Conservation (phyloP, 78 protist species). For the Dictyostelium brefeldianum region DNA sequence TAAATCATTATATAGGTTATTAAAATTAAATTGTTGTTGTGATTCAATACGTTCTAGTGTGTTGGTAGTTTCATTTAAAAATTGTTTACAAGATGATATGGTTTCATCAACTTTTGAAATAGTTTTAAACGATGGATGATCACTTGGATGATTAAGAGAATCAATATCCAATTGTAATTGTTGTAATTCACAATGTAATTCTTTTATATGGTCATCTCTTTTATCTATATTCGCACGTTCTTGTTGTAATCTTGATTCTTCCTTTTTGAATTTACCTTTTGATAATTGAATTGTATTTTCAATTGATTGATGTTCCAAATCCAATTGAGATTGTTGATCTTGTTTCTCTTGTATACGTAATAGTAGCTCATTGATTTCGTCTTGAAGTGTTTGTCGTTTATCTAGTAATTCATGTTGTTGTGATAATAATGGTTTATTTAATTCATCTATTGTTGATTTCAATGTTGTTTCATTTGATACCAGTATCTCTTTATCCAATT, state of each 20-base stretch:
- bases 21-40: background rate
- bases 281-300: background rate
- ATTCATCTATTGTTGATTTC: background rate
- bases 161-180: background rate
- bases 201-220: background rate
- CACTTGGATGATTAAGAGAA: constrained; percentile 10
- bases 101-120: background rate
- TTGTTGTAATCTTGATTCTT: constrained; percentile 12
- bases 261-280: constrained; percentile 20
- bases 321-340: background rate
- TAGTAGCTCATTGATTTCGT: constrained; percentile 31
- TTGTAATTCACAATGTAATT: background rate
- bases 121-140: constrained; percentile 38
- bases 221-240: constrained; percentile 1
- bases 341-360: constrained; percentile 17
- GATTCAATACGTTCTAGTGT: background rate
- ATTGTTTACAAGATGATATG: background rate
- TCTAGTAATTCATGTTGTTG: background rate
- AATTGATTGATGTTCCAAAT: background rate
- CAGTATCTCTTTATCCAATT: constrained; percentile 40
- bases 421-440: background rate
- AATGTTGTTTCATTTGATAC: constrained; percentile 19
- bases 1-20: background rate
- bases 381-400: background rate
- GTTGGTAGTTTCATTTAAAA: background rate